Evolutionary conservation across 2,329 filamentous ascomycete species (phyloP).

Genomic region (Hypoxylon sp.): DNA sequence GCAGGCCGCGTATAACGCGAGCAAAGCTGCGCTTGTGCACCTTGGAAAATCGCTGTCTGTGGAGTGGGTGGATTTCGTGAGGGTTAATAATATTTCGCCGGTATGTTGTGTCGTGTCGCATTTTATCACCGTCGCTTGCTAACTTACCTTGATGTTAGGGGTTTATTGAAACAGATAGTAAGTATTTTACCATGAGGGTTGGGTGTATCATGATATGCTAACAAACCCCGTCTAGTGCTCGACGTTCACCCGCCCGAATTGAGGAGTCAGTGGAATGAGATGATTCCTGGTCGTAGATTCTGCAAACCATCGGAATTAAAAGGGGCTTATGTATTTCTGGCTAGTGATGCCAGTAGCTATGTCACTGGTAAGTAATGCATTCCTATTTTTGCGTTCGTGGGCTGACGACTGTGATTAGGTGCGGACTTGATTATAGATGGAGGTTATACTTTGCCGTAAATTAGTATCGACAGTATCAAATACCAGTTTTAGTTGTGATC

Average conservation of each 20-base stretch:
- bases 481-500: no score
- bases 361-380: slow-evolving; percentile 52
- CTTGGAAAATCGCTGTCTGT: slow-evolving; percentile 52
- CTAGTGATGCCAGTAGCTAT: slow-evolving; percentile 52
- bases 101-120: slow-evolving; percentile 25
- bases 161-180: slow-evolving; percentile 47
- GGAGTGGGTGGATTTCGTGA: slow-evolving; percentile 54
- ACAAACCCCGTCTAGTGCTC: no score
- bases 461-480: not conserved
- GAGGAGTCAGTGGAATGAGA: slow-evolving; percentile 43
- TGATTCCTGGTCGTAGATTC: slow-evolving; percentile 45
- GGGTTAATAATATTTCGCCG: slow-evolving; percentile 53
- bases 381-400: no score
- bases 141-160: slow-evolving; percentile 33
- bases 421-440: slow-evolving; percentile 44
- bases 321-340: slow-evolving; percentile 50
- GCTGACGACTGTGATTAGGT: slow-evolving; percentile 27
- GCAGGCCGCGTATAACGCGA: slow-evolving; percentile 54
- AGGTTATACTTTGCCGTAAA: slow-evolving; percentile 40
- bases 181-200: slow-evolving; percentile 3
- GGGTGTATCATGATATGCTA: no score
- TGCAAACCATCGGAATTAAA: slow-evolving; percentile 48
- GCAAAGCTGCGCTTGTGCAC: slow-evolving; percentile 53
- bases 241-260: slow-evolving; percentile 43
- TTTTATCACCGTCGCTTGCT: not conserved